phyloP scores from a whole-genome alignment of 1,284 basidiomycete genomes.

The Tilletia caries region DNA sequence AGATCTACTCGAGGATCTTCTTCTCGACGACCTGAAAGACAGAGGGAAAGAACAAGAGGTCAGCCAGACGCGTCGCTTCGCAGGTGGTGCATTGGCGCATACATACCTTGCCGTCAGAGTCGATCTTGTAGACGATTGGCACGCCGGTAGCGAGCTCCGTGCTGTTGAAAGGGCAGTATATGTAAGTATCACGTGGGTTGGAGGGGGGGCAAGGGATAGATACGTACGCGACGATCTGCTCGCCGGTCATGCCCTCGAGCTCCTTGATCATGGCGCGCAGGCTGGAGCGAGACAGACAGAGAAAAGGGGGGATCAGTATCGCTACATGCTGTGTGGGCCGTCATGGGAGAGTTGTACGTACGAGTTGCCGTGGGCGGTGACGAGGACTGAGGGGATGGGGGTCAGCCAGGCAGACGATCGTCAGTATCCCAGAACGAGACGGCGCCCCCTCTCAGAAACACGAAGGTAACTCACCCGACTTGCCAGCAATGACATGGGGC shows the following conservation, averaged over 20 bases:
- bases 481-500: constrained; percentile 53
- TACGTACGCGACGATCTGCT: constrained; percentile 13
- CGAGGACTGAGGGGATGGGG: background rate
- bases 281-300: background rate
- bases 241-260: constrained; percentile 44
- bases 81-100: background rate
- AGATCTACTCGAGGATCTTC: constrained; percentile 42
- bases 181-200: too few species aligned
- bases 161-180: background rate
- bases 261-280: constrained; percentile 55
- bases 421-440: background rate
- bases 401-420: background rate
- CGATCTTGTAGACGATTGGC: constrained; percentile 57
- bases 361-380: constrained; percentile 55
- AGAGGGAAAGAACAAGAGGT: background rate
- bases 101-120: constrained; percentile 42
- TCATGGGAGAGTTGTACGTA: constrained; percentile 15
- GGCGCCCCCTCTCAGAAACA: too few species aligned
- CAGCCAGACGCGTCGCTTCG: background rate
- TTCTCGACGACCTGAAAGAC: constrained; percentile 36
- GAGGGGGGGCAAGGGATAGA: background rate
- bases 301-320: too few species aligned
- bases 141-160: constrained; percentile 56
- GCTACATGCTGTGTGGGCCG: too few species aligned
- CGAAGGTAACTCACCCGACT: constrained; percentile 24